Evolutionary conservation across 2,329 filamentous ascomycete genomes (phyloP).

Genomic region (Pseudogymnoascus sp.): DNA sequence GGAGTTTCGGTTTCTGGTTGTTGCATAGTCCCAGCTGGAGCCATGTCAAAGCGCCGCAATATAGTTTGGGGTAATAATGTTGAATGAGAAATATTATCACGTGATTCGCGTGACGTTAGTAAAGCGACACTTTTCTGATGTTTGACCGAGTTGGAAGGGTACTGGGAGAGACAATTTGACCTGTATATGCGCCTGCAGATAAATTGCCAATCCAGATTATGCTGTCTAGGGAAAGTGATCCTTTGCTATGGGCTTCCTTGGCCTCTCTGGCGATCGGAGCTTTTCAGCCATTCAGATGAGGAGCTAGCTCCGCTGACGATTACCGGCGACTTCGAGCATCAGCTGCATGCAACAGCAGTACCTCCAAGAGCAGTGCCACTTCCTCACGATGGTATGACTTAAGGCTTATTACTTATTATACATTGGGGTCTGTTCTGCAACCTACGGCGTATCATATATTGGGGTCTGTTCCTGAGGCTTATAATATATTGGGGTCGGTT

Average conservation of each 20-base stretch:
- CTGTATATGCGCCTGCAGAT: slow-evolving; percentile 9
- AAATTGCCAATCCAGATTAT: slow-evolving; percentile 9
- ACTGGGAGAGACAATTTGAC: slow-evolving; percentile 10
- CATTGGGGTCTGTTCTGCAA: slow-evolving; percentile 10
- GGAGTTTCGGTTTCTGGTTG: not conserved
- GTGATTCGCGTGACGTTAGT: slow-evolving; percentile 7
- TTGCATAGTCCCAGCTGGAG: slow-evolving; percentile 10
- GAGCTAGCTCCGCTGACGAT: slow-evolving; percentile 3
- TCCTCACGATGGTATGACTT: slow-evolving; percentile 8
- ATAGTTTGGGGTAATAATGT: slow-evolving; percentile 11
- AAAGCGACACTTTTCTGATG: slow-evolving; percentile 11
- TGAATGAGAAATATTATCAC: slow-evolving; percentile 3
- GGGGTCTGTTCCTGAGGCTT: too few species aligned
- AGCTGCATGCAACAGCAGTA: slow-evolving; percentile 9
- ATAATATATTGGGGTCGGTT: too few species aligned
- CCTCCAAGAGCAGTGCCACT: not conserved
- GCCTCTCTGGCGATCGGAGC: slow-evolving; percentile 2
- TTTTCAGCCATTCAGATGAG: slow-evolving; percentile 12
- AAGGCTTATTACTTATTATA: not conserved
- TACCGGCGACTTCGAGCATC: slow-evolving; percentile 8
- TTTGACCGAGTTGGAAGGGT: slow-evolving; percentile 10
- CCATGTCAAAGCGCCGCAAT: slow-evolving; percentile 11
- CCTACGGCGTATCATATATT: too few species aligned
- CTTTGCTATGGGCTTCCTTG: slow-evolving; percentile 3
- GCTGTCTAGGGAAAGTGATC: not conserved